Evolutionary conservation across 2,329 filamentous ascomycete species (phyloP).

Genomic region (Pseudovirgaria hyperparasitica): DNA sequence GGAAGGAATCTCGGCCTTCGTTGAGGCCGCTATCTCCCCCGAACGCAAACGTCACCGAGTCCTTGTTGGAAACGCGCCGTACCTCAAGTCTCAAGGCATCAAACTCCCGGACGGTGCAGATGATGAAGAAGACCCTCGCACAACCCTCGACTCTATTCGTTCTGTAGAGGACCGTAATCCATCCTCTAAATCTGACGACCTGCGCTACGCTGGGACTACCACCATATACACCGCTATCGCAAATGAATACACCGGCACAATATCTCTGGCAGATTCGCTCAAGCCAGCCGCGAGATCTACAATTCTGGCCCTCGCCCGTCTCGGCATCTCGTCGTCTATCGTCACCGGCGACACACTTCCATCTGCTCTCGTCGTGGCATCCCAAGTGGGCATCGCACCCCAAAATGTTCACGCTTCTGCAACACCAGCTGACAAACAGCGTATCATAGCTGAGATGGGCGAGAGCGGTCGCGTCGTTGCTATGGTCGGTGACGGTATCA

Average conservation of each 20-base stretch:
- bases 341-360: conserved; percentile 85
- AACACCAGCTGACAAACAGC: conserved; percentile 81
- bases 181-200: conserved; percentile 11
- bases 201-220: conserved; percentile 56
- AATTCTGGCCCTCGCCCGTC: conserved; percentile 67
- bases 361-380: conserved; percentile 73
- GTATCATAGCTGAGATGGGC: conserved; percentile 69
- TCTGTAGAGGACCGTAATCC: no score
- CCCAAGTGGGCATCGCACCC: conserved; percentile 64
- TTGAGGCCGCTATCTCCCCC: conserved; percentile 61
- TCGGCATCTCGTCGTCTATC: conserved; percentile 79
- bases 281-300: conserved; percentile 76
- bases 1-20: conserved; percentile 67
- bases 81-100: conserved; percentile 60
- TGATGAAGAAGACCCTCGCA: conserved; percentile 26
- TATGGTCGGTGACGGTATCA: conserved; percentile 96
- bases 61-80: conserved; percentile 71
- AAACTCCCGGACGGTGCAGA: conserved; percentile 41
- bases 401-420: conserved; percentile 76
- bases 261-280: conserved; percentile 80
- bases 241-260: conserved; percentile 63
- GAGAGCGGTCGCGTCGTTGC: conserved; percentile 62
- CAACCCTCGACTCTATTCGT: conserved; percentile 23
- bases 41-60: conserved; percentile 63
- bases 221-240: conserved; percentile 88